Evolutionary conservation across 2,329 filamentous ascomycete species (phyloP), one percentile per base, ranked within the genome.

Genomic region (Colletotrichum echinochloae): DNA sequence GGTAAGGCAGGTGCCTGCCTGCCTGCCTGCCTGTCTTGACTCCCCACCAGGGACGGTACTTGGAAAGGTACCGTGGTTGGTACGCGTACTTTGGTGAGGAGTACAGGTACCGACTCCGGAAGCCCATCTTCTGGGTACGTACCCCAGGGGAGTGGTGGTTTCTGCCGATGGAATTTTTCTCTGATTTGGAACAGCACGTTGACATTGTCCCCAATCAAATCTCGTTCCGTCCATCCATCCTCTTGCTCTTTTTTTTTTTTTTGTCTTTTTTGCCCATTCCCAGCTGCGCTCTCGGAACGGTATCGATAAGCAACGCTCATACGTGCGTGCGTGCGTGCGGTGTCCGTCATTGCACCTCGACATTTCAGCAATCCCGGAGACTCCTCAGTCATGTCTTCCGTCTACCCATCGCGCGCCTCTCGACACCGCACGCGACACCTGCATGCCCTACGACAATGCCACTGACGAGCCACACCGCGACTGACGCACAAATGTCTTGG

Each of bases 271-370:
- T 20, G 30, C 30, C 28, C 48, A 35, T 23, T 35, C 54, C 35
- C 57, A 70, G 57, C 57, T 67, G 57, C 52, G 64, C 44, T 23
- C 26, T 59, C 64, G 67, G 67, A 52, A 70, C 51, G 67, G 57
- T 67, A 62, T 70, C 64, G 67, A 62, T 67, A 62, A 57, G 44
- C 67, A 67, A 56, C 66, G 62, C 62, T 70, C 66, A 55, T 54
- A 28, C 44, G 35, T 52, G 39, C 28, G n/a, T 8, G 30, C 18
- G 39, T 18, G n/a, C 49, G 18, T 26, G 48, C 28, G 6, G n/a
- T 8, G 26, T 16, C 26, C 54, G 35, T 48, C 64, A 28, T 51
- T 35, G 57, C 44, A 60, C 57, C 57, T 60, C 30, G 14, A 49
- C n/a, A 60, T 20, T 60, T 49, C 41, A 23, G 30, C 57, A 35